Evolutionary conservation across 768 basidiomycete species (phyloP).

Genomic region (Naematelia aurantialba): DNA sequence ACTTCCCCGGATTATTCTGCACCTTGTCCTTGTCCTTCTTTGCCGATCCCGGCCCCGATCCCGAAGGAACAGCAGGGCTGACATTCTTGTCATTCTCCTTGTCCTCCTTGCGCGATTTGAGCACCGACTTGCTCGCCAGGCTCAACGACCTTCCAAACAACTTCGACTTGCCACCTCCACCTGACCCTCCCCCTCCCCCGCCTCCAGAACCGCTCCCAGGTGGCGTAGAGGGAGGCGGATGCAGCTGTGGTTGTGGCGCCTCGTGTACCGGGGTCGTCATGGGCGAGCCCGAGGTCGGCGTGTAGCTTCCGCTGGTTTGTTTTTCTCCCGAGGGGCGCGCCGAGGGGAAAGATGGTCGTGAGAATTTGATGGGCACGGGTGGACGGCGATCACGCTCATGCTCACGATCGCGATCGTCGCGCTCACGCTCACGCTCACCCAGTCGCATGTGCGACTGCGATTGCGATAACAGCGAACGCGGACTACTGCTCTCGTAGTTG

Average conservation of each 20-base stretch:
- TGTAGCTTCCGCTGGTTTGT: too few relatives aligned
- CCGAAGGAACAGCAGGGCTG: conserved; percentile 1
- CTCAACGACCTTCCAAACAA: conserved; percentile 29
- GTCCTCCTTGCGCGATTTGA: conserved; percentile 1
- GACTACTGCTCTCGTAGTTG: background rate
- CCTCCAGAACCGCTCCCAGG: background rate
- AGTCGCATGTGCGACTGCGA: background rate
- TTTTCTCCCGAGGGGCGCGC: background rate
- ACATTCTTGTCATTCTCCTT: conserved; percentile 22
- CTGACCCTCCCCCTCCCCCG: too few relatives aligned
- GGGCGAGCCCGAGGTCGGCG: too few relatives aligned
- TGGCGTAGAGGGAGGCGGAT: background rate
- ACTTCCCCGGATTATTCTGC: conserved; percentile 36
- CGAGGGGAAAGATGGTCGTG: conserved; percentile 9
- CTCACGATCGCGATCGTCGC: too few relatives aligned
- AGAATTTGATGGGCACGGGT: conserved; percentile 11
- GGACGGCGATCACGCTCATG: conserved; percentile 11
- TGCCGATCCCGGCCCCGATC: background rate
- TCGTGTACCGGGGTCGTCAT: background rate
- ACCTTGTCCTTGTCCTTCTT: conserved; percentile 20
- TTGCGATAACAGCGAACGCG: background rate
- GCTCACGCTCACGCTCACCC: background rate
- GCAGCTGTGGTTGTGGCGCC: background rate
- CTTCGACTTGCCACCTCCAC: too few relatives aligned
- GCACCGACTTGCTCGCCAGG: conserved; percentile 13